Percentiles rank a stretch among this genome's conserved stretches.
phyloP scores from a whole-genome alignment of 257 asterid species.

The Nicotiana sylvestris region DNA sequence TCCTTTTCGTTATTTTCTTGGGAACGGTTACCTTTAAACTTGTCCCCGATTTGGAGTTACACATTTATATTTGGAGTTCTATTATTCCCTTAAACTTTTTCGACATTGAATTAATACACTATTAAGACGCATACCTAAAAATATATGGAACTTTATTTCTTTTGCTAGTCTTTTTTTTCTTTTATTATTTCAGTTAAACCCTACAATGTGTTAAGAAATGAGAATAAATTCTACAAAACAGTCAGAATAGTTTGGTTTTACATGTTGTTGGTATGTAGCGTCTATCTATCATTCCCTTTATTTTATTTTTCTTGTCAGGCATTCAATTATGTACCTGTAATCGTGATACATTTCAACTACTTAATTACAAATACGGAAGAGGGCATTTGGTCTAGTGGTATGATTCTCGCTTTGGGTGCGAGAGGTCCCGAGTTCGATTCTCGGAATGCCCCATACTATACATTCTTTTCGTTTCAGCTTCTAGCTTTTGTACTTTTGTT shows the following conservation, averaged over 20 bases:
- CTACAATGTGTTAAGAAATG: neutral
- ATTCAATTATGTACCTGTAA: no score
- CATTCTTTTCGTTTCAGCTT: no score
- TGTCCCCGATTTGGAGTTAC: neutral
- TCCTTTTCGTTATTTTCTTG: neutral
- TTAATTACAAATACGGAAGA: constrained; percentile 7
- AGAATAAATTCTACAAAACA: neutral
- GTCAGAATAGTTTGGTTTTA: neutral
- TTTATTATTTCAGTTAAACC: neutral
- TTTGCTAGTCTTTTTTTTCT: neutral
- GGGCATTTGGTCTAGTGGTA: constrained; percentile 86
- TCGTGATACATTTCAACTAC: no score
- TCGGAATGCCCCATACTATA: constrained; percentile 60
- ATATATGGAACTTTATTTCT: neutral
- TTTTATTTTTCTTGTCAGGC: neutral
- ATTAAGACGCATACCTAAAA: neutral
- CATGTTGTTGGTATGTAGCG: neutral
- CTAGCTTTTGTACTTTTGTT: no score
- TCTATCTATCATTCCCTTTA: neutral
- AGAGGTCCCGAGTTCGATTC: constrained; percentile 79
- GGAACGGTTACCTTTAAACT: neutral
- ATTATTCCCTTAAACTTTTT: neutral
- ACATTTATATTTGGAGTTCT: neutral
- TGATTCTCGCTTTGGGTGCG: constrained; percentile 87
- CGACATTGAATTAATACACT: neutral